Base-by-base conservation (phyloP, 2,329 filamentous ascomycete genomes). In the Colletotrichum sp. region DNA sequence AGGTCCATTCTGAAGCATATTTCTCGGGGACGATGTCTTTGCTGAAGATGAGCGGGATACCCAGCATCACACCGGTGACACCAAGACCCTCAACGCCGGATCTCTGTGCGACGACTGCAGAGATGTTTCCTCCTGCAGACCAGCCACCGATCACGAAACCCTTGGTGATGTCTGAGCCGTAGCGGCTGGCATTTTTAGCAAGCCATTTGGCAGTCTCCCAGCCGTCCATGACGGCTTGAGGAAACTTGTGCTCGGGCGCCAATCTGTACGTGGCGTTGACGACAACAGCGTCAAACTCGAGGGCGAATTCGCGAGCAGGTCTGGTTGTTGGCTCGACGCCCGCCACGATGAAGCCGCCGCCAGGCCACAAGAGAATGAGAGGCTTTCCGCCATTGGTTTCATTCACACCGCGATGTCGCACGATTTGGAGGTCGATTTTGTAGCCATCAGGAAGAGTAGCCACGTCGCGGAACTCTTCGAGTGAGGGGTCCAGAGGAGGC, bases 141-240 rank as follows among this genome's bases (percentile, higher is more conserved):
- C 85, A 87, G 21, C 89, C 89, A 10, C 88, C 87, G 0, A 90
- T 79, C n/a, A 90, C 83, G 76, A 90, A 88, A 10, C 88, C 88
- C 68, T 83, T 84, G 6, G 80, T 75, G 3, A 88, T 84, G 64
- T 89, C 83, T 2, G 85, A 59, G 15, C 74, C 74, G 21, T 59
- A 76, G 15, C 64, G 70, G 3, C 59, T 18, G 4, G 74, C 70
- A 18, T 73, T 86, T 10, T 82, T 79, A 8, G 89, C 68, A 78
- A 82, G 79, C 82, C 82, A 83, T 24, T 78, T 77, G 2, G 81
- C 77, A 24, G 82, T 73, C 76, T 90, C 88, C 76, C 85, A 88
- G 69, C 84, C 84, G 78, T 90, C 89, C 70, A 87, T 80, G 13
- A 89, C 83, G 5, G 85, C 85, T 5, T 80, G 80, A 0, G 89